A percentile compares a stretch with the other conserved stretches of the same genome.
These are phyloP conservation scores for Ampelocalamus luodianensis DNA, from an alignment of 176 grass and related monocot species.

Conservation along the genomic window DNA sequence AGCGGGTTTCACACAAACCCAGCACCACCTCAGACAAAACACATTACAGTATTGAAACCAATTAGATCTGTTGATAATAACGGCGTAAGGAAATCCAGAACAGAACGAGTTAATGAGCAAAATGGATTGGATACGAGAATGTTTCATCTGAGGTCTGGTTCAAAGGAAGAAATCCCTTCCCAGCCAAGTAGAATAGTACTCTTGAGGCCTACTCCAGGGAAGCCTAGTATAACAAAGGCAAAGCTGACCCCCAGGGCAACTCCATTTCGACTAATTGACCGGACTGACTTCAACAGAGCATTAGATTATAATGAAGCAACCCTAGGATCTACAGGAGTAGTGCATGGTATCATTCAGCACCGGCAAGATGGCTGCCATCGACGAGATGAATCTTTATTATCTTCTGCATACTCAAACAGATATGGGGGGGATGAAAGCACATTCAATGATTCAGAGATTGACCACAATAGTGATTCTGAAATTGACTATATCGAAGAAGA, in stretches of 20 bases:
- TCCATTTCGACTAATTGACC: constrained; percentile 41
- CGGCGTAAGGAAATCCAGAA: constrained; percentile 8
- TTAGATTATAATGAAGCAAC: constrained; percentile 29
- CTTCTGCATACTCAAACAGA: constrained; percentile 74
- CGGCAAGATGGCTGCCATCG: constrained; percentile 41
- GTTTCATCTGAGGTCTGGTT: constrained; percentile 40
- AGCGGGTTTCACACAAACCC: constrained; percentile 35
- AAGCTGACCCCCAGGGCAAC: constrained; percentile 42
- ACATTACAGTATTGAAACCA: constrained; percentile 83
- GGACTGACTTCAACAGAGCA: constrained; percentile 25
- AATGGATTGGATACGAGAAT: constrained; percentile 35
- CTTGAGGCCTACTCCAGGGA: constrained; percentile 77
- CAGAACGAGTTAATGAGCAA: constrained; percentile 41
- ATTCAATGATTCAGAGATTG: constrained; percentile 66
- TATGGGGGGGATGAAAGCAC: constrained; percentile 90
- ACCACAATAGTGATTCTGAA: constrained; percentile 45
- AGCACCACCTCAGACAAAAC: constrained; percentile 56
- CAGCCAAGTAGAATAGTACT: constrained; percentile 81
- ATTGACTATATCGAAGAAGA: constrained; percentile 55
- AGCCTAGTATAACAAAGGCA: constrained; percentile 37
- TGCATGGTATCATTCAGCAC: constrained; percentile 38
- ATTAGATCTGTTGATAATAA: constrained; percentile 48
- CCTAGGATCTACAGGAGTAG: constrained; percentile 14
- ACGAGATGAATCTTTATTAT: constrained; percentile 74
- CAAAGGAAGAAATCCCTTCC: constrained; percentile 53